Percentiles rank a stretch among this genome's conserved stretches.
These are phyloP conservation scores for Exophiala sp. DNA, from an alignment of 2,329 filamentous ascomycete genomes.

Conservation along the genomic window DNA sequence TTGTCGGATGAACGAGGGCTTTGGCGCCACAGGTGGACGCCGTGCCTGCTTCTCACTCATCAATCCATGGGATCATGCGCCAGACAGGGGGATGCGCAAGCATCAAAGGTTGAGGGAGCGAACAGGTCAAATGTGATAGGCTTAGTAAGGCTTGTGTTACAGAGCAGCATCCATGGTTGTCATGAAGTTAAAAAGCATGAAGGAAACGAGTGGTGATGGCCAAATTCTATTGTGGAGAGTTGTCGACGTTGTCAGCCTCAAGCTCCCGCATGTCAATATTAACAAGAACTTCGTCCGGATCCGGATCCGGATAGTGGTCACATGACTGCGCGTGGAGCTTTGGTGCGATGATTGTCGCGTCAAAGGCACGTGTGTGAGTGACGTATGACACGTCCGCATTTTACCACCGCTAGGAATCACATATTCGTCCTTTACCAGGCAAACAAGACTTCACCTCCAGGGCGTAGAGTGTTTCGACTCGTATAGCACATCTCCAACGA, in stretches of 20 bases:
- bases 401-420: too few relatives aligned
- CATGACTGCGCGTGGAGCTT: neutral
- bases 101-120: conserved; percentile 13
- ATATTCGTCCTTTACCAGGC: too few relatives aligned
- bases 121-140: conserved; percentile 1
- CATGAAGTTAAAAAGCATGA: neutral
- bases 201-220: neutral
- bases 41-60: conserved; percentile 27
- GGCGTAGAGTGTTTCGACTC: too few relatives aligned
- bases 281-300: neutral
- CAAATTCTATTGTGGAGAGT: neutral
- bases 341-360: too few relatives aligned
- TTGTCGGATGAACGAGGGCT: conserved; percentile 24
- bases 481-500: too few relatives aligned
- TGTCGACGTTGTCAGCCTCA: neutral
- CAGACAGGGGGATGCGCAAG: conserved; percentile 13
- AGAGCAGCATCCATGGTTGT: conserved; percentile 3
- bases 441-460: too few relatives aligned
- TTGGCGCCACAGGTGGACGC: conserved; percentile 28
- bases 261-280: neutral
- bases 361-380: neutral
- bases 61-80: conserved; percentile 23
- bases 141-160: conserved; percentile 15
- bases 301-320: neutral
- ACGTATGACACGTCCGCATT: neutral